Conservation (phyloP, 495 filamentous ascomycete genomes). For the Symbiotaphrina buchneri region DNA sequence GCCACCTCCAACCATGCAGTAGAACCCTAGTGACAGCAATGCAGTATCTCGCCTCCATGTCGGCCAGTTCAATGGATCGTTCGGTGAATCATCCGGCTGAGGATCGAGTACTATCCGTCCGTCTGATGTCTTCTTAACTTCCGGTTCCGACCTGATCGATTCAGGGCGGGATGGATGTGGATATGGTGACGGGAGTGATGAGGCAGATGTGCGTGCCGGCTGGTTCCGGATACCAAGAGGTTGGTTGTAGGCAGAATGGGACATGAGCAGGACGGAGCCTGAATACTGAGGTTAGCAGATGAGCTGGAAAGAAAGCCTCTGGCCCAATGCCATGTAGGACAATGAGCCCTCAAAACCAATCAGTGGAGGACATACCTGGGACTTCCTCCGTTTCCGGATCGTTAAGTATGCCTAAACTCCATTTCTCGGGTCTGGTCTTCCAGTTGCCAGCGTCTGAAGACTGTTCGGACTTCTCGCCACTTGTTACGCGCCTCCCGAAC, state of each 20-base stretch:
- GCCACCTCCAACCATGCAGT: constrained; percentile 80
- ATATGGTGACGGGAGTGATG: constrained; percentile 37
- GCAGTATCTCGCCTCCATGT: constrained; percentile 62
- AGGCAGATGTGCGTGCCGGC: constrained; percentile 52
- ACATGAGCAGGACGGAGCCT: constrained; percentile 69
- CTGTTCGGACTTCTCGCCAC: no score
- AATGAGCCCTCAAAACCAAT: no score
- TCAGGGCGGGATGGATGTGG: constrained; percentile 13
- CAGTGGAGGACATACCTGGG: constrained; percentile 44
- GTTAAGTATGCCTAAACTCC: constrained; percentile 69
- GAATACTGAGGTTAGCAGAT: constrained; percentile 3
- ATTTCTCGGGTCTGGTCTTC: constrained; percentile 18
- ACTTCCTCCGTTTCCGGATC: constrained; percentile 74
- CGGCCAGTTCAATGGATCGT: constrained; percentile 91
- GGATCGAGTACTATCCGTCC: constrained; percentile 78
- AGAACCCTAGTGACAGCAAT: constrained; percentile 67
- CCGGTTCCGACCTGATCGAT: constrained; percentile 2
- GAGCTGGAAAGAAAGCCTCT: constrained; percentile 1
- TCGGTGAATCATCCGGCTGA: constrained; percentile 74
- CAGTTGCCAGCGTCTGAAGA: background rate
- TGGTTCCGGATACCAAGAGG: constrained; percentile 60
- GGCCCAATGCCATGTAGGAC: background rate
- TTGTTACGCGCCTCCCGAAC: no score
- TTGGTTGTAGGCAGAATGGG: constrained; percentile 48
- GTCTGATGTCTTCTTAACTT: constrained; percentile 49